Evolutionary conservation across 306 rosid genomes (phyloP), one percentile per base, ranked within the genome.

Genomic region (Geum urbanum): DNA sequence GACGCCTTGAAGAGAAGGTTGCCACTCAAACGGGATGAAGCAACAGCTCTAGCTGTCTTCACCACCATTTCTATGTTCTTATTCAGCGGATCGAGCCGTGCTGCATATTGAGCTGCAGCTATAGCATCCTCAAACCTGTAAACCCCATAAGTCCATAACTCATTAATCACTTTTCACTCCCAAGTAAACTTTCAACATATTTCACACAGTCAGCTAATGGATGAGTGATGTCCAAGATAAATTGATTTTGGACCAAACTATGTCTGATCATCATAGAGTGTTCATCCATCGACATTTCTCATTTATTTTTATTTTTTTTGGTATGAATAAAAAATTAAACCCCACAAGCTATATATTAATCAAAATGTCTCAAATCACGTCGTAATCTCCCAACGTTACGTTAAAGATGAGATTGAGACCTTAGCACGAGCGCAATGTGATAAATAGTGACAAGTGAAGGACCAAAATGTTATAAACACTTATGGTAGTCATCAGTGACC

Each of bases 61-160:
- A 79, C 85, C 70, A 87, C 78, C 27, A 53, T 64, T n/a, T 60
- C 79, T 32, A 84, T 80, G 76, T 89, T 91, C 48, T 54, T 76
- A 76, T 82, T 85, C 57, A 65, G 72, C 24, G 95, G 92, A 87
- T 87, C 90, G 27, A 95, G 87, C 20, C 75, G 72, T 27, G 81
- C 86, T 35, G 99, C 97, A 69, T 70, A 76, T 52, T 82, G 82
- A 58, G 92, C 88, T 56, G 89, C 83, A 35, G 66, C 74, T 62
- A 91, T 72, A 6, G 97, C 96, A 63, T 95, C 91, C 66, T 91
- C 97, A 73, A 95, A 95, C 73, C 99, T 95, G 86, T 58, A 76
- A 41, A 13, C 44, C 19, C n/a, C n/a, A n/a, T n/a, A n/a, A n/a
- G n/a, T 5, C 52, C 74, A 32, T 41, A 54, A 44, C 73, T 40